Conservation (phyloP, 108 stramenopile species). For the Conticribra guillardii region DNA sequence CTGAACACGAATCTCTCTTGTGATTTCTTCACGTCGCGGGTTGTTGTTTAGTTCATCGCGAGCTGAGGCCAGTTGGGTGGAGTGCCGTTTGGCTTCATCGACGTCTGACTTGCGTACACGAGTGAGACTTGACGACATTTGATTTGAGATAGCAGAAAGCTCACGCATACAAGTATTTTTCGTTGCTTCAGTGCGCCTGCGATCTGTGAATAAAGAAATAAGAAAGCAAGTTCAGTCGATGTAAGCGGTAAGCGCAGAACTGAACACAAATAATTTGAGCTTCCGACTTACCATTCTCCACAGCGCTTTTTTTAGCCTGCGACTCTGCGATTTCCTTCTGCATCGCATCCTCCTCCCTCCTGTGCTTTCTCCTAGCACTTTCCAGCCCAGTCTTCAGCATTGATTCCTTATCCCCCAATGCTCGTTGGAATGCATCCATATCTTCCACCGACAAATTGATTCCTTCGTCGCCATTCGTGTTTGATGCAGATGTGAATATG, state of each 20-base stretch:
- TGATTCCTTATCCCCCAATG: conserved; percentile 50
- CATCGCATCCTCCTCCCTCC: conserved; percentile 60
- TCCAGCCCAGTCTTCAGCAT: conserved; percentile 44
- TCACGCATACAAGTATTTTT: conserved; percentile 59
- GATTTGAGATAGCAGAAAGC: conserved; percentile 25
- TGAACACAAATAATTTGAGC: too few species aligned
- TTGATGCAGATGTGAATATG: conserved; percentile 26
- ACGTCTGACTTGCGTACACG: conserved; percentile 55
- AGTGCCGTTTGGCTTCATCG: conserved; percentile 46
- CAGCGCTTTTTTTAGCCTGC: conserved; percentile 55
- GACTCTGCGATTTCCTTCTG: conserved; percentile 66
- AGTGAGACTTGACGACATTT: conserved; percentile 30
- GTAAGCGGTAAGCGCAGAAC: too few species aligned
- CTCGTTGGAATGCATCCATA: conserved; percentile 64
- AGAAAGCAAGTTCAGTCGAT: too few species aligned
- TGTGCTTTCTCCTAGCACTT: conserved; percentile 40
- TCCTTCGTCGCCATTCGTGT: conserved; percentile 21
- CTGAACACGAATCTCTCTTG: conserved; percentile 70
- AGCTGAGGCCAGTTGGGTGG: conserved; percentile 26
- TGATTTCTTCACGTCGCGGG: conserved; percentile 67
- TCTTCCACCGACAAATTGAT: conserved; percentile 63
- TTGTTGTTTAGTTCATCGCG: conserved; percentile 45
- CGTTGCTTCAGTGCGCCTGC: conserved; percentile 31
- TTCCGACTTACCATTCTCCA: conserved; percentile 61
- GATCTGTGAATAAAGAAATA: too few species aligned